These are phyloP conservation scores for Fulvia fulva DNA, from an alignment of 2,329 filamentous ascomycete species.

Conservation along the genomic window DNA sequence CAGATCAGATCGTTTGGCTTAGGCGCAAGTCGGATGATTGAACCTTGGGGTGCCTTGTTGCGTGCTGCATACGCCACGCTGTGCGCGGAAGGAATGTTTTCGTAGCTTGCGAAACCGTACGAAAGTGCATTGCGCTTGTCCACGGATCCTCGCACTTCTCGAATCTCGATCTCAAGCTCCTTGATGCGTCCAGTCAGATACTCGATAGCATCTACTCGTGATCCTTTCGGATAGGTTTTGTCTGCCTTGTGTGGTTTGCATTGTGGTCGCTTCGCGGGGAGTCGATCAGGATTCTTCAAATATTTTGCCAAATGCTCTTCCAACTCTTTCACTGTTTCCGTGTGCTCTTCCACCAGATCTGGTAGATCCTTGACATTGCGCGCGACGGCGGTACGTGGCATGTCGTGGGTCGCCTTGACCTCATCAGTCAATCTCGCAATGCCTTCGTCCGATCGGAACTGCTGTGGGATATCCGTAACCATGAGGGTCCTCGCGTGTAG, in stretches of 20 bases:
- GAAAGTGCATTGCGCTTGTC: conserved; percentile 85
- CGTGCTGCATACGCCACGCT: conserved; percentile 77
- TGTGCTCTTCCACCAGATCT: conserved; percentile 77
- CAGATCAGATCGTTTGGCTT: conserved; percentile 91
- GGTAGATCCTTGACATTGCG: conserved; percentile 91
- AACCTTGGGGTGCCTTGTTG: conserved; percentile 74
- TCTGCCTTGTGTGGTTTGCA: conserved; percentile 81
- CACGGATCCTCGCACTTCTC: conserved; percentile 72
- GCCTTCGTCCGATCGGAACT: conserved; percentile 78
- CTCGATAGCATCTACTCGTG: conserved; percentile 89
- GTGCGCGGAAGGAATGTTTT: conserved; percentile 83
- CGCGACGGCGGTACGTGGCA: conserved; percentile 76
- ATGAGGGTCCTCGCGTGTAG: conserved; percentile 68
- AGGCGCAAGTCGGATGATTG: conserved; percentile 74
- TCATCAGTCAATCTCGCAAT: conserved; percentile 78
- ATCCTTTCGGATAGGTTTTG: conserved; percentile 60
- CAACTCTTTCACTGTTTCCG: conserved; percentile 72
- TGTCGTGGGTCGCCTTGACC: conserved; percentile 71
- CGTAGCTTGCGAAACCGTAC: conserved; percentile 92
- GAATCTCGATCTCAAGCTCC: conserved; percentile 77
- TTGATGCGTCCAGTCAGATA: conserved; percentile 84
- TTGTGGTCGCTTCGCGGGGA: conserved; percentile 71
- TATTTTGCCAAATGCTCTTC: conserved; percentile 85
- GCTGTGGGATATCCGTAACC: conserved; percentile 76
- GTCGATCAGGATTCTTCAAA: conserved; percentile 75